Base-by-base conservation (phyloP, 2,329 filamentous ascomycete genomes). In the Fusarium heterosporum region DNA sequence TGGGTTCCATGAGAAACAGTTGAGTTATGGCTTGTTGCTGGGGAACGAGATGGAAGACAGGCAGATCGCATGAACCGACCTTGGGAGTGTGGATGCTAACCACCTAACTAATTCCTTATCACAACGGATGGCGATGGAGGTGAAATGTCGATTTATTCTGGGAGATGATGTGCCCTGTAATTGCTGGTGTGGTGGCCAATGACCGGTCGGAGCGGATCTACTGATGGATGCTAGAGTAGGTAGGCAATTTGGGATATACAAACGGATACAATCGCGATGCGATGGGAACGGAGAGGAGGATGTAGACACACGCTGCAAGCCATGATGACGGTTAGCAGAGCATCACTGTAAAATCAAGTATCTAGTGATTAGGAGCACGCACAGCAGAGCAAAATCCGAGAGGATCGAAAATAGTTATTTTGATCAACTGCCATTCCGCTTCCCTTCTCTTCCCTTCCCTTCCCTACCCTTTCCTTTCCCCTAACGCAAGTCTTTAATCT, bases 111-210 rank as follows among this genome's bases (percentile, higher is more conserved):
- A 22, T 19, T 55, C 8, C 14, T 28, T 29, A 62, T 47, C 49
- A 34, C 22, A 39, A 32, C 25, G n/a, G 32, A 53, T 32, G 30
- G 34, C 36, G 45, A 39, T 45, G 43, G 34, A n/a, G 32, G 40
- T 43, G 38, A 17, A 25, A 40, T 55, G 38, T 34, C 29, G 25
- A 45, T 45, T n/a, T 16, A 36, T 36, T 36, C 16, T n/a, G n/a
- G 25, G 52, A 34, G 19, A 39, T 46, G 43, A 53, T 58, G 55
- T 58, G 52, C 39, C 52, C 50, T 69, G 65, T 39, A 56, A 66
- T 53, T 58, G 48, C 50, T 47, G 53, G 56, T 45, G 30, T 50
- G 63, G 64, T 46, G 50, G 61, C 34, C 58, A 69, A 55, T 69
- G 45, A 59, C 36, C 38, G 43, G 11, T 36, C 29, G 32, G 47